These are phyloP conservation scores for Sporodiniella umbellata DNA, from an alignment of 371 early-diverging fungal genomes.

Conservation along the genomic window DNA sequence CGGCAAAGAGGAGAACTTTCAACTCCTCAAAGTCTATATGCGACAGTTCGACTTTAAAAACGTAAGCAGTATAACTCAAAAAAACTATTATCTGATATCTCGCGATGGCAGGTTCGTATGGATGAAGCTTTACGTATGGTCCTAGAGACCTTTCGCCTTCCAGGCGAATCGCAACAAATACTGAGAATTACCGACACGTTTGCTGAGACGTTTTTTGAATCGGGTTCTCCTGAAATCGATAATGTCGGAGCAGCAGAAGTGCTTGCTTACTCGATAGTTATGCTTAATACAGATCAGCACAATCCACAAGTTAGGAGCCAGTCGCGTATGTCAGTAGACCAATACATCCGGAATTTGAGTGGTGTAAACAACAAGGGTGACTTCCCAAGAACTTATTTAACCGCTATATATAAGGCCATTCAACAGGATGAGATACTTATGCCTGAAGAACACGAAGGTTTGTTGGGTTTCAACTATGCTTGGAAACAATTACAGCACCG, in stretches of 20 bases:
- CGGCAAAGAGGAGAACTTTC: constrained; percentile 76
- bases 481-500: constrained; percentile 86
- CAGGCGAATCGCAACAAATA: constrained; percentile 95
- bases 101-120: constrained; percentile 73
- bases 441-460: constrained; percentile 91
- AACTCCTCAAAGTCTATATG: constrained; percentile 76
- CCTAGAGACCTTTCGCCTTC: constrained; percentile 85
- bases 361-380: constrained; percentile 75
- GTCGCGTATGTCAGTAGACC: constrained; percentile 80
- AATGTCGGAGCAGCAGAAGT: constrained; percentile 75
- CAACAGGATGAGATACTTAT: constrained; percentile 79
- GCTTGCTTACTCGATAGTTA: constrained; percentile 85
- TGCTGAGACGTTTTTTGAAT: constrained; percentile 72
- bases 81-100: too few relatives aligned
- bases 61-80: constrained; percentile 25
- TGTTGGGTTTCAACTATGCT: constrained; percentile 89
- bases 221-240: constrained; percentile 62
- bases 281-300: constrained; percentile 95
- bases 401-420: constrained; percentile 73
- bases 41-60: constrained; percentile 79
- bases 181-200: constrained; percentile 88
- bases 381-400: constrained; percentile 70
- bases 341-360: constrained; percentile 79
- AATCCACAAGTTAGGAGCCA: constrained; percentile 74
- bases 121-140: constrained; percentile 86